Evolutionary conservation across 495 filamentous ascomycete genomes (phyloP), one percentile per base, ranked within the genome.

Genomic region (Jackrogersella multiformis): DNA sequence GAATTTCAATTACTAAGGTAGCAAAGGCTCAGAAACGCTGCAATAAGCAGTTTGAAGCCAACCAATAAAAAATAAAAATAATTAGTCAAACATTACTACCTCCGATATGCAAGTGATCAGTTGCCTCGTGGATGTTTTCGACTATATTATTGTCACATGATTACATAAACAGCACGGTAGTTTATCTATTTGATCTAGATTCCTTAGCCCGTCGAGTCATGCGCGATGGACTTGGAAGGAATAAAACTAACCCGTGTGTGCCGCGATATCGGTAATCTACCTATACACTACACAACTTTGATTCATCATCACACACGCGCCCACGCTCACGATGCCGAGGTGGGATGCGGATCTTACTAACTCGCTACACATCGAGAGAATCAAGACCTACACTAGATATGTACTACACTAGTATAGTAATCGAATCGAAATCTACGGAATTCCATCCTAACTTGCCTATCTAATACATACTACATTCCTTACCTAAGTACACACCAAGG

Each of bases 241-340:
- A 69, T 34, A 61, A 61, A 57, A 9, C 23, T 36, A 35, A 42
- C 48, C 38, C 66, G 60, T 24, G 45, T 39, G 23, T 13, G 34
- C 48, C 66, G 66, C 66, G 61, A 69, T 57, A 61, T 65, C 61
- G 66, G 66, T 52, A 53, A 60, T n/a, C n/a, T n/a, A n/a, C n/a
- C n/a, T n/a, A n/a, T n/a, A n/a, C n/a, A n/a, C n/a, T 65, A 45
- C 32, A 13, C 38, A 63, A 53, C 16, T 21, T 62, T 62, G 65
- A 63, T 67, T 61, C 44, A 55, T 58, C 46, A 49, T 53, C 46
- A 61, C 51, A 34, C 39, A 26, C 35, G 7, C n/a, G n/a, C n/a
- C n/a, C 7, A 30, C 3, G 26, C 36, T 16, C n/a, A 41, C 39
- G 66, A 64, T 64, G 60, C 66, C 60, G 60, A 64, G 55, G 59